Evolutionary conservation across 2,329 filamentous ascomycete genomes (phyloP).

Genomic region (Aspergillus sp.): DNA sequence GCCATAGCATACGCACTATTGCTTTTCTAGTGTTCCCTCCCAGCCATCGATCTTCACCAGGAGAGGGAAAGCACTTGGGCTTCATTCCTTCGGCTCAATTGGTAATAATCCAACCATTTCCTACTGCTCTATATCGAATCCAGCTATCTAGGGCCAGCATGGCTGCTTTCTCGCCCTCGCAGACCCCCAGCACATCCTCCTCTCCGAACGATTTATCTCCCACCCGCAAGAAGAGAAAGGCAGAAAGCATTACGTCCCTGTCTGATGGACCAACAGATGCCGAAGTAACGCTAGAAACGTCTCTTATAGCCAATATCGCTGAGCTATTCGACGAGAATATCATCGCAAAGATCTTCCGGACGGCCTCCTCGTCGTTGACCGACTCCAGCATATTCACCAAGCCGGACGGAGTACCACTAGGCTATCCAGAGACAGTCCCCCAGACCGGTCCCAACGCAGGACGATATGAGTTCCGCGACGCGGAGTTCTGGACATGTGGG

Average conservation of each 20-base stretch:
- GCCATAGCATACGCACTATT: background rate
- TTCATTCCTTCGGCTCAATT: too few relatives aligned
- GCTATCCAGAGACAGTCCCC: conserved; percentile 13
- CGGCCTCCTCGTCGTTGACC: background rate
- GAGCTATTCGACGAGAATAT: conserved; percentile 18
- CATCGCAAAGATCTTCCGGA: conserved; percentile 15
- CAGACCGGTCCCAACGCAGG: conserved; percentile 14
- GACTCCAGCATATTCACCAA: background rate
- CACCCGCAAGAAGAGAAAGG: background rate
- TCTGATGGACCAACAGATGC: background rate
- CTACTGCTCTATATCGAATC: too few relatives aligned
- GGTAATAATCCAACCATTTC: background rate
- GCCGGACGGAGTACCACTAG: background rate
- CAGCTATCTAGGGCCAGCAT: background rate
- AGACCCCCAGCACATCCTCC: conserved; percentile 3
- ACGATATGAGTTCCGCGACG: conserved; percentile 13
- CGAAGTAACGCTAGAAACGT: background rate
- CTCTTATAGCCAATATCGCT: background rate
- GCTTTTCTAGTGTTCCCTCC: background rate
- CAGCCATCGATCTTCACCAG: too few relatives aligned
- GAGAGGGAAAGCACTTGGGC: too few relatives aligned
- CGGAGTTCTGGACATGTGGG: conserved; percentile 26
- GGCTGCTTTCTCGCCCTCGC: background rate
- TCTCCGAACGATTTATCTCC: background rate
- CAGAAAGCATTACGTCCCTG: conserved; percentile 6